phyloP scores from a whole-genome alignment of 1,139 yeast genomes.

The Taiozyma sp. region DNA sequence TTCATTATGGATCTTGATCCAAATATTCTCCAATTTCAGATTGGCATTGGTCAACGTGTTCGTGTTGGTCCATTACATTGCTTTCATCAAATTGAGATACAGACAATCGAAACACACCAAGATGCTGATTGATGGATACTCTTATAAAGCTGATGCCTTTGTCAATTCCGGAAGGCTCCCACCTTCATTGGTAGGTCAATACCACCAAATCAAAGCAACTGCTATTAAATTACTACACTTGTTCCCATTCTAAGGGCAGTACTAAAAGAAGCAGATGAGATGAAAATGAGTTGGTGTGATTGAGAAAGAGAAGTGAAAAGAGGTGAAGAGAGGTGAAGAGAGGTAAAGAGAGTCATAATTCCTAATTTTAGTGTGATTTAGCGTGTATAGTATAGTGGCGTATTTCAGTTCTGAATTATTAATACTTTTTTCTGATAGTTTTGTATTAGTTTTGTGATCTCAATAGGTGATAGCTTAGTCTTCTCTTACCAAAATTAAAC shows the following conservation, averaged over 20 bases:
- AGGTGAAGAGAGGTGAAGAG: not conserved
- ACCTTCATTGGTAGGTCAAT: conserved; percentile 45
- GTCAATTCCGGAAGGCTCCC: conserved; percentile 59
- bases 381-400: not conserved
- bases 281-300: not conserved
- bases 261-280: not conserved
- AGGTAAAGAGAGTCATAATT: not conserved
- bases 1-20: conserved; percentile 22
- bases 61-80: conserved; percentile 42
- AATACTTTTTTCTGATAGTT: too few relatives aligned
- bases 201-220: conserved; percentile 51
- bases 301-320: not conserved
- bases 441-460: too few relatives aligned
- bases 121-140: conserved; percentile 60
- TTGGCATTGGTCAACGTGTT: conserved; percentile 53
- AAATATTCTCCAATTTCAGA: conserved; percentile 46
- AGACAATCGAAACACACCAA: conserved; percentile 78
- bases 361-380: not conserved
- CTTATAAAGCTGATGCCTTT: conserved; percentile 62
- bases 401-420: not conserved
- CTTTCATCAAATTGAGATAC: conserved; percentile 71
- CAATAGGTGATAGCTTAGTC: too few relatives aligned
- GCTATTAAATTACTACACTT: conserved; percentile 4
- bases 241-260: conserved; percentile 8
- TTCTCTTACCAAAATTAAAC: too few relatives aligned